Conservation (phyloP, 352 stramenopile genomes). For the Pythium myriotylum region DNA sequence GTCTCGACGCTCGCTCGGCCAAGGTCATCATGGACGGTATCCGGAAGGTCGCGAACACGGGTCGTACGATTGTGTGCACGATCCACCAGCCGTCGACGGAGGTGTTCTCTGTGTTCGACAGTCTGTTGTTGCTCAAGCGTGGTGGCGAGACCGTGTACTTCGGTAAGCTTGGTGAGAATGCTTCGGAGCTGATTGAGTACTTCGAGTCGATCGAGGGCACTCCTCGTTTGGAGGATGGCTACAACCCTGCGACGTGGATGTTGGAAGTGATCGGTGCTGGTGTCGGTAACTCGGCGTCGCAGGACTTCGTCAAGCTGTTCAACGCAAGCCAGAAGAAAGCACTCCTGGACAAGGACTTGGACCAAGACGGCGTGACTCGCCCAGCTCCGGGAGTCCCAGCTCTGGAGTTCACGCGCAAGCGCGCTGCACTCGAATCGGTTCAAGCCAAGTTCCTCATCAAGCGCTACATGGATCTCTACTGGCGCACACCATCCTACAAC, state of each 20-base stretch:
- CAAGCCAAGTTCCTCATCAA: conserved; percentile 21
- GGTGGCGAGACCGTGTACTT: conserved; percentile 27
- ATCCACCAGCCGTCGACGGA: conserved; percentile 33
- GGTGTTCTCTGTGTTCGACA: conserved; percentile 30
- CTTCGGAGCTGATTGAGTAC: conserved; percentile 38
- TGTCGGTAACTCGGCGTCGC: conserved; percentile 9
- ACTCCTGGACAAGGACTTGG: conserved; percentile 16
- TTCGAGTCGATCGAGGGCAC: conserved; percentile 45
- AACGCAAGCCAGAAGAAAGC: conserved; percentile 2
- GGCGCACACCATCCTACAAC: conserved; percentile 74
- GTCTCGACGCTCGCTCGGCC: conserved; percentile 78
- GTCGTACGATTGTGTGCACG: conserved; percentile 34
- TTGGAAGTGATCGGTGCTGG: conserved; percentile 20
- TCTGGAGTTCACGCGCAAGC: conserved; percentile 22
- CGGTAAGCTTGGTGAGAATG: conserved; percentile 23
- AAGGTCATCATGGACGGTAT: conserved; percentile 79
- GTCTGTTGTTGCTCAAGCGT: conserved; percentile 22
- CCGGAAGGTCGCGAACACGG: conserved; percentile 66
- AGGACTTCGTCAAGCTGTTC: conserved; percentile 8
- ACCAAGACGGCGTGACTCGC: conserved; percentile 10
- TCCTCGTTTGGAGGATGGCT: neutral
- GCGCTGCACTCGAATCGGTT: conserved; percentile 11
- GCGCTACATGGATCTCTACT: conserved; percentile 59
- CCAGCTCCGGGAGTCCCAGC: conserved; percentile 10
- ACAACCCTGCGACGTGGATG: conserved; percentile 30